Evolutionary conservation across 352 stramenopile genomes (phyloP).

Genomic region (Phytophthora kernoviae): DNA sequence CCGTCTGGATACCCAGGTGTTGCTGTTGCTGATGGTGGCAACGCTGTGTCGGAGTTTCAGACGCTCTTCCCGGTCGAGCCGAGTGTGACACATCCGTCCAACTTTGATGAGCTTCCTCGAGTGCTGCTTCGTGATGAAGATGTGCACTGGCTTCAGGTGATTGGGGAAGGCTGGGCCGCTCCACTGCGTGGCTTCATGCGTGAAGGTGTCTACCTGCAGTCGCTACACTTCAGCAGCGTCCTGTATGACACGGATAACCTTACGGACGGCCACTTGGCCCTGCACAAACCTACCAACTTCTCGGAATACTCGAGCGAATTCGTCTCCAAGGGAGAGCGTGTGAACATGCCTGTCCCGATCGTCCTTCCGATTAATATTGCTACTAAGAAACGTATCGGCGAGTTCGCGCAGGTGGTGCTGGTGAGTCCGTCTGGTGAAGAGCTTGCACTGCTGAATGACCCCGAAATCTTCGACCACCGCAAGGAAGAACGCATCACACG

Average conservation of each 20-base stretch:
- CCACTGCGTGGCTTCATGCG: conserved; percentile 98
- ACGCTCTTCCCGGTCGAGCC: conserved; percentile 64
- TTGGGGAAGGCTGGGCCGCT: conserved; percentile 96
- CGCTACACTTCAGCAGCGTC: conserved; percentile 97
- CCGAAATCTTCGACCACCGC: conserved; percentile 96
- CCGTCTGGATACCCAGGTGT: conserved; percentile 73
- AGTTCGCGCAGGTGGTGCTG: conserved; percentile 88
- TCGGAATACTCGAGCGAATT: conserved; percentile 87
- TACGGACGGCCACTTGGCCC: conserved; percentile 80
- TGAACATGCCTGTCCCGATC: conserved; percentile 98
- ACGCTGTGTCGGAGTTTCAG: conserved; percentile 67
- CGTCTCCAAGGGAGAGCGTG: conserved; percentile 84
- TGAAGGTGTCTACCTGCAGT: conserved; percentile 96
- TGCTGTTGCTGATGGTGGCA: conserved; percentile 88
- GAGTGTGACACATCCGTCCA: conserved; percentile 13
- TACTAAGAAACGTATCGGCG: conserved; percentile 91
- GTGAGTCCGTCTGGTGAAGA: conserved; percentile 94
- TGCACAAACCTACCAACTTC: conserved; percentile 93
- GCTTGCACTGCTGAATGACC: conserved; percentile 93
- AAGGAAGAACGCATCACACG: conserved; percentile 98
- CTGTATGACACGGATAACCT: conserved; percentile 97
- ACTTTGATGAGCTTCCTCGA: conserved; percentile 79
- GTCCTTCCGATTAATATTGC: conserved; percentile 94
- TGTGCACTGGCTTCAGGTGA: conserved; percentile 98
- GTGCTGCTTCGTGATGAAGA: conserved; percentile 97